A percentile compares a stretch with the other conserved stretches of the same genome.
phyloP scores from a whole-genome alignment of 2,329 filamentous ascomycete species.

The Fusarium virguliforme region DNA sequence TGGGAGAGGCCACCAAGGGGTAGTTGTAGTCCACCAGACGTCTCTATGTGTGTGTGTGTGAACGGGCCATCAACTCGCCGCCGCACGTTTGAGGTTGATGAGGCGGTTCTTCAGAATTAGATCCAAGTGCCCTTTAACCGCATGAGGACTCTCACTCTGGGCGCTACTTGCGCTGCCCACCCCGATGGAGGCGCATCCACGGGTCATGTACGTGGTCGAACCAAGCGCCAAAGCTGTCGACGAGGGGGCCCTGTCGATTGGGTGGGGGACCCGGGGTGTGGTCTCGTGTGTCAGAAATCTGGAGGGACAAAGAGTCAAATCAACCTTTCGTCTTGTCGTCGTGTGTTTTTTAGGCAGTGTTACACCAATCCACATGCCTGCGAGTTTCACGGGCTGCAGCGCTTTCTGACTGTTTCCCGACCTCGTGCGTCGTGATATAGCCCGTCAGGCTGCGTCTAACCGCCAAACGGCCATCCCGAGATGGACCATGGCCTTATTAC shows the following conservation, averaged over 20 bases:
- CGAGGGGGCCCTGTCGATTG: conserved; percentile 41
- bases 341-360: conserved; percentile 21
- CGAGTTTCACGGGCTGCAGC: conserved; percentile 33
- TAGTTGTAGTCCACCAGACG: background rate
- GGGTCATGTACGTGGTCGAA: conserved; percentile 25
- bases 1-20: conserved; percentile 5
- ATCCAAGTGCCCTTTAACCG: conserved; percentile 30
- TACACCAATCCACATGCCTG: conserved; percentile 14
- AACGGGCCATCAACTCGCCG: conserved; percentile 46
- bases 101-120: conserved; percentile 54
- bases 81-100: conserved; percentile 69
- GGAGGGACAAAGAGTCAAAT: conserved; percentile 19
- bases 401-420: conserved; percentile 12
- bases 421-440: conserved; percentile 16
- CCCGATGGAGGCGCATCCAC: background rate
- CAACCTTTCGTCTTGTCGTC: conserved; percentile 4
- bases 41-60: background rate
- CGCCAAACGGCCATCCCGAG: conserved; percentile 25
- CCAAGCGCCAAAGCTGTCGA: conserved; percentile 30
- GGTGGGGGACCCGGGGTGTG: conserved; percentile 36
- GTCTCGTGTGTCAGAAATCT: conserved; percentile 47
- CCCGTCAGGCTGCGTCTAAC: background rate
- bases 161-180: conserved; percentile 26
- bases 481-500: conserved; percentile 6
- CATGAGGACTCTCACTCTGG: conserved; percentile 13